Evolutionary conservation across 2,329 filamentous ascomycete species (phyloP), one percentile per base, ranked within the genome.

Genomic region (Furcasterigmium sp.): DNA sequence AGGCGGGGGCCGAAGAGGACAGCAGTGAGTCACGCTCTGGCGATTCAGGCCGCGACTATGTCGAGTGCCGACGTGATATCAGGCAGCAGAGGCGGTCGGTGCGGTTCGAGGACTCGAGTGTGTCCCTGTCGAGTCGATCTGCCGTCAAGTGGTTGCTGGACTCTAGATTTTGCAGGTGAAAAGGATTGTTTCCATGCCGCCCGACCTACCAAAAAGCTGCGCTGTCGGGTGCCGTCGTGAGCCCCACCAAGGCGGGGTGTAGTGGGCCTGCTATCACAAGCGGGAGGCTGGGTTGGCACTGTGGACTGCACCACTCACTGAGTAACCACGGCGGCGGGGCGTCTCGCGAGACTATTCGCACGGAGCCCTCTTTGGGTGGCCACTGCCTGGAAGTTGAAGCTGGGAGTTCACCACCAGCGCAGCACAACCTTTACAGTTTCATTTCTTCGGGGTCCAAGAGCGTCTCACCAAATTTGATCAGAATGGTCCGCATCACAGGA

Each of bases 201-300:
- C 37, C 37, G 25, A 39, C 38, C 37, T 23, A 39, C 38, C 37
- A 39, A 39, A 40, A 30, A 40, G 38, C 26, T 40, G 28, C 20
- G 38, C 26, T 40, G 28, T 40, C 28, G 30, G 39, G 39, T 35
- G 30, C 30, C 23, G 30, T 14, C 19, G 20, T 20, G 10, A 11
- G 19, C 39, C 39, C 39, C 39, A 41, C 39, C 30, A 41, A 37
- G 30, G 39, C 39, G 39, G 39, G 39, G 39, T 41, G 28, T n/a
- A n/a, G n/a, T n/a, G n/a, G n/a, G n/a, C n/a, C n/a, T n/a, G n/a
- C n/a, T n/a, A n/a, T n/a, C n/a, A n/a, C n/a, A n/a, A n/a, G n/a
- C n/a, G n/a, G n/a, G n/a, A n/a, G n/a, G n/a, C n/a, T n/a, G n/a
- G n/a, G n/a, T n/a, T n/a, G n/a, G n/a, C n/a, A n/a, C n/a, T n/a